Conservation (phyloP, 179 eudicot species). For the Actinidia polygama region DNA sequence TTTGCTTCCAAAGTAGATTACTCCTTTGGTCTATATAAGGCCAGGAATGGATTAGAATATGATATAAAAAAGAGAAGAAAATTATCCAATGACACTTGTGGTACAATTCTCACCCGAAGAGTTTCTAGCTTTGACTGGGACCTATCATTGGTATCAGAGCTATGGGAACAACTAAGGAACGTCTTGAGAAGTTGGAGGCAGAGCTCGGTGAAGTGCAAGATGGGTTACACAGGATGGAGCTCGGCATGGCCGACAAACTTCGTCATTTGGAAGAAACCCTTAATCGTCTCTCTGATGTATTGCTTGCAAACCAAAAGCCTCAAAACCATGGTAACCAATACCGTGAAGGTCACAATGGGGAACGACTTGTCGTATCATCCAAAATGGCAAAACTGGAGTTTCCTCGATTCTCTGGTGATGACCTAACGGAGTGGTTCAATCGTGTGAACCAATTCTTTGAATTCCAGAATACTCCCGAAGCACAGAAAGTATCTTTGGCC, state of each 20-base stretch:
- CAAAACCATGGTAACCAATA: too few relatives aligned
- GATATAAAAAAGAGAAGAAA: too few relatives aligned
- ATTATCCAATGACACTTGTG: too few relatives aligned
- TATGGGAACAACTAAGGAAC: neutral
- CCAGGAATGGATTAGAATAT: too few relatives aligned
- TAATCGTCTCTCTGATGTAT: too few relatives aligned
- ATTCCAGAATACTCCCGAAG: neutral
- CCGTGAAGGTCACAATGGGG: neutral
- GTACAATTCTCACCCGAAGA: slow-evolving; percentile 10
- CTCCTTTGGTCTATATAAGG: too few relatives aligned
- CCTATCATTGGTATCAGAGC: slow-evolving; percentile 1
- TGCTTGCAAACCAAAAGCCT: too few relatives aligned
- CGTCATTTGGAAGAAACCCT: neutral
- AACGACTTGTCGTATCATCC: neutral
- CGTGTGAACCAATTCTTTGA: neutral
- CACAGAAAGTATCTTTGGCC: neutral
- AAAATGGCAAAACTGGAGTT: neutral
- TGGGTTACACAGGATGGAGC: neutral
- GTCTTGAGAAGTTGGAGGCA: neutral
- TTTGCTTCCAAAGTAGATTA: too few relatives aligned
- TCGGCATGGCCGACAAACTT: too few relatives aligned
- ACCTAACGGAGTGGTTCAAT: neutral
- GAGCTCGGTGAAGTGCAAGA: neutral
- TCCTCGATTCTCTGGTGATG: neutral
- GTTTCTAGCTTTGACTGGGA: neutral